Conservation (phyloP, 306 rosid genomes). For the Sesbania bispinosa region DNA sequence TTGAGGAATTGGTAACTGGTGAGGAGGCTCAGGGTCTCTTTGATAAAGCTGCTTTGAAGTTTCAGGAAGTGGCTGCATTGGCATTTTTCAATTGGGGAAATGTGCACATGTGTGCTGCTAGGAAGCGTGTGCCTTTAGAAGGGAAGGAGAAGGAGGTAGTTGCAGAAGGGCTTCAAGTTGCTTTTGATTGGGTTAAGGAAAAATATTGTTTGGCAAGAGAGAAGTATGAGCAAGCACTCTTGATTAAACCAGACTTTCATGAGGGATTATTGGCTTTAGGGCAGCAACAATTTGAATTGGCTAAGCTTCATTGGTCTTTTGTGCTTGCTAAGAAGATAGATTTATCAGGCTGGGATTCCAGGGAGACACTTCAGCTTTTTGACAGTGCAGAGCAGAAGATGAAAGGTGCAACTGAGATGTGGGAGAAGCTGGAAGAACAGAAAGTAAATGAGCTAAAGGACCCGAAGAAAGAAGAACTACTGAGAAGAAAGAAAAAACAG, state of each 20-base stretch:
- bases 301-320: slow-evolving; percentile 96
- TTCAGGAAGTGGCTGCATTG: slow-evolving; percentile 97
- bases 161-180: slow-evolving; percentile 76
- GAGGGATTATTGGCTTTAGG: slow-evolving; percentile 93
- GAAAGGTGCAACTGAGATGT: slow-evolving; percentile 93
- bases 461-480: slow-evolving; percentile 80
- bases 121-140: slow-evolving; percentile 89
- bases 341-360: slow-evolving; percentile 65
- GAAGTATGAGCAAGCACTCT: slow-evolving; percentile 87
- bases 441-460: slow-evolving; percentile 78
- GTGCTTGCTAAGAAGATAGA: slow-evolving; percentile 89
- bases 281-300: slow-evolving; percentile 96
- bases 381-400: slow-evolving; percentile 89
- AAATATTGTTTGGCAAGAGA: slow-evolving; percentile 83
- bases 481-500: slow-evolving; percentile 74
- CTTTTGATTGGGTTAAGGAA: slow-evolving; percentile 96
- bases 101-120: slow-evolving; percentile 94
- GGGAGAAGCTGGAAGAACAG: slow-evolving; percentile 96
- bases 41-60: slow-evolving; percentile 91
- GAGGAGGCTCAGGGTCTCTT: slow-evolving; percentile 93
- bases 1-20: slow-evolving; percentile 90
- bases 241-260: slow-evolving; percentile 87
- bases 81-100: slow-evolving; percentile 98
- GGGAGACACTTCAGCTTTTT: slow-evolving; percentile 74
- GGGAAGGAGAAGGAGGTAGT: slow-evolving; percentile 78